These are phyloP conservation scores for Eucalyptus curtisii DNA, from an alignment of 345 rosid species.

Conservation along the genomic window DNA sequence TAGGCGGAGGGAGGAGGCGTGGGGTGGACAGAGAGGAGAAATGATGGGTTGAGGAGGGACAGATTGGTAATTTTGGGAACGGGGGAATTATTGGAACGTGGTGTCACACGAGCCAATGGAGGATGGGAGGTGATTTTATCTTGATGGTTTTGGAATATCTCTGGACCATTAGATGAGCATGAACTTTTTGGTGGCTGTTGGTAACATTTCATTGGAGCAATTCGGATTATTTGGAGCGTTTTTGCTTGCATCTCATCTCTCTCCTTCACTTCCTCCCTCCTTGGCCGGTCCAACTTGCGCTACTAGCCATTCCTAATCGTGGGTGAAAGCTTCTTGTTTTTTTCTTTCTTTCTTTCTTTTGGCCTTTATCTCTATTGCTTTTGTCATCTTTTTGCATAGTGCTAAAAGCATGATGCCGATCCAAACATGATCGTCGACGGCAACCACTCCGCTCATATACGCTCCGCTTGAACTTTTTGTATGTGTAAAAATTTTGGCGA, in stretches of 20 bases:
- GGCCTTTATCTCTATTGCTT: background rate
- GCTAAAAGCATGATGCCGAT: background rate
- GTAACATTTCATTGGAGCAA: background rate
- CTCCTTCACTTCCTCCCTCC: background rate
- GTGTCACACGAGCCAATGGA: background rate
- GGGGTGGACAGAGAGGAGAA: background rate
- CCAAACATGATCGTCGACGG: background rate
- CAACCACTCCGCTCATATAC: background rate
- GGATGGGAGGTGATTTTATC: background rate
- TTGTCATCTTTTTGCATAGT: background rate
- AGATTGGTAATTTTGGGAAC: background rate
- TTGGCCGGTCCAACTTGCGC: background rate
- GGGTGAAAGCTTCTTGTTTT: background rate
- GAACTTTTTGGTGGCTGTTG: background rate
- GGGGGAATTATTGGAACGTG: background rate
- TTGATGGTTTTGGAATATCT: background rate
- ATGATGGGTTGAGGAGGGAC: background rate
- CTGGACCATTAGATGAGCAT: background rate
- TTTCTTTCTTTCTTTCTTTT: background rate
- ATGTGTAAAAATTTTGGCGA: background rate
- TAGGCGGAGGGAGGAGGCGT: constrained; percentile 4
- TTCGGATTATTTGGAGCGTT: background rate
- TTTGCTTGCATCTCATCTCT: background rate
- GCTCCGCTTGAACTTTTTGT: background rate
- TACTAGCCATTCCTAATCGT: background rate